Percentiles rank a stretch among this genome's conserved stretches.
Evolutionary conservation across 805 yeast species (phyloP).

Genomic region (Schwanniomyces pseudopolymorphus): DNA sequence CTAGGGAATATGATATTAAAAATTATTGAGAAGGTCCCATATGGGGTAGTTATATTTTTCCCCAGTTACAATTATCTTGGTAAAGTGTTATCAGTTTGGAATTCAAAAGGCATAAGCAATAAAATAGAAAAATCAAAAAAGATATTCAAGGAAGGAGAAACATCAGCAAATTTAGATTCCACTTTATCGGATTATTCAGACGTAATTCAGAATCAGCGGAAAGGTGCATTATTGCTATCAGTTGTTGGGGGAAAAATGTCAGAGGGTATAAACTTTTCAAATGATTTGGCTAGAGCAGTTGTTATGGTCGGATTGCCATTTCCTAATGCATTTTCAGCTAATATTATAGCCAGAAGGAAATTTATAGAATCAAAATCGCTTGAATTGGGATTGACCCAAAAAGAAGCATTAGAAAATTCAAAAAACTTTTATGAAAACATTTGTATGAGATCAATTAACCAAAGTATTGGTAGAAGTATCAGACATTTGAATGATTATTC

Average conservation of each 20-base stretch:
- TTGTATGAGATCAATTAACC: slow-evolving; percentile 90
- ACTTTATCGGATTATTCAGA: slow-evolving; percentile 52
- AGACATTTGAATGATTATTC: slow-evolving; percentile 83
- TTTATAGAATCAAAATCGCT: slow-evolving; percentile 58
- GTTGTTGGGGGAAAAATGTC: slow-evolving; percentile 93
- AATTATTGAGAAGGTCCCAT: slow-evolving; percentile 52
- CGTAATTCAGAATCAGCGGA: slow-evolving; percentile 27
- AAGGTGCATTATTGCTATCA: slow-evolving; percentile 71
- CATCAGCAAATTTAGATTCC: slow-evolving; percentile 40
- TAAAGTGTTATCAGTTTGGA: slow-evolving; percentile 56
- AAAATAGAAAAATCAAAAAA: slow-evolving; percentile 40
- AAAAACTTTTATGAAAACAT: slow-evolving; percentile 72
- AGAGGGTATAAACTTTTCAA: slow-evolving; percentile 91
- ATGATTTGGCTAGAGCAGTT: slow-evolving; percentile 83
- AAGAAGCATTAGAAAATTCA: slow-evolving; percentile 48
- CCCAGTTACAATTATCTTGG: slow-evolving; percentile 79
- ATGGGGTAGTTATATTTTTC: slow-evolving; percentile 77
- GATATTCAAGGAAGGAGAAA: slow-evolving; percentile 57
- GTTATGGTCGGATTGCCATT: slow-evolving; percentile 86
- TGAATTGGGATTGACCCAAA: slow-evolving; percentile 44
- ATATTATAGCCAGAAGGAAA: slow-evolving; percentile 66
- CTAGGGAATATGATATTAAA: slow-evolving; percentile 52
- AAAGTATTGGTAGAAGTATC: slow-evolving; percentile 89
- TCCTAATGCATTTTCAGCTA: slow-evolving; percentile 83
- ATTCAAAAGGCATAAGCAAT: slow-evolving; percentile 26